A percentile compares a stretch with the other conserved stretches of the same genome.
Evolutionary conservation across 805 yeast species (phyloP).

Genomic region (Ogataea allantospora): DNA sequence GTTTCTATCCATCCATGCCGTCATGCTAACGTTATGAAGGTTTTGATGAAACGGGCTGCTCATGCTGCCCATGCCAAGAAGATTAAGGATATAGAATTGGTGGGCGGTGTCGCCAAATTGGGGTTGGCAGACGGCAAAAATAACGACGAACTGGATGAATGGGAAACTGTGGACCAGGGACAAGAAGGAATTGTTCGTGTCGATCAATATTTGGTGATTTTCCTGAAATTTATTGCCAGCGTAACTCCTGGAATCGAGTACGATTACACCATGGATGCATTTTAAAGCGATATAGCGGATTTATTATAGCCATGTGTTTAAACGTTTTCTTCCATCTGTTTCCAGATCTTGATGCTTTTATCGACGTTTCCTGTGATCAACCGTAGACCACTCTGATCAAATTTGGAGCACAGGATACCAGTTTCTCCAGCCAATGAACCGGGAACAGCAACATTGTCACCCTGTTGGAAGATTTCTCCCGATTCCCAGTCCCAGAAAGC

Average conservation of each 20-base stretch:
- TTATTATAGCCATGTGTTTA: slow-evolving; percentile 3
- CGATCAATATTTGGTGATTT: slow-evolving; percentile 87
- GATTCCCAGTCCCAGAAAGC: slow-evolving; percentile 74
- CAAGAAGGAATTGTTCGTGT: slow-evolving; percentile 57
- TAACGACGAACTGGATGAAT: slow-evolving; percentile 37
- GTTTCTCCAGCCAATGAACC: slow-evolving; percentile 69
- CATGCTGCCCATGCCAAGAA: slow-evolving; percentile 39
- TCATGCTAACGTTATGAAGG: slow-evolving; percentile 92
- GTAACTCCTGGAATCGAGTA: slow-evolving; percentile 98
- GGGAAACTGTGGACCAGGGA: slow-evolving; percentile 51
- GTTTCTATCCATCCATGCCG: slow-evolving; percentile 96
- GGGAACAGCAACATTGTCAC: slow-evolving; percentile 54
- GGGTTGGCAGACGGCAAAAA: slow-evolving; percentile 42
- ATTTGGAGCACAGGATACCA: slow-evolving; percentile 67
- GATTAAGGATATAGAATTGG: slow-evolving; percentile 31
- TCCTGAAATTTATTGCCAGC: slow-evolving; percentile 91
- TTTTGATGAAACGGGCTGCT: slow-evolving; percentile 73
- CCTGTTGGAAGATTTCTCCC: slow-evolving; percentile 61
- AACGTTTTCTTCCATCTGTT: slow-evolving; percentile 36
- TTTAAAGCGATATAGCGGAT: slow-evolving; percentile 33
- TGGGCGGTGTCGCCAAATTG: slow-evolving; percentile 45
- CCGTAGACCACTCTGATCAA: slow-evolving; percentile 78
- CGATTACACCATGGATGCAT: slow-evolving; percentile 97
- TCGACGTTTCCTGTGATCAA: slow-evolving; percentile 89
- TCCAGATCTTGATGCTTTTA: slow-evolving; percentile 79